Conservation (phyloP, 345 rosid species). For the Rhizophora mangle region DNA sequence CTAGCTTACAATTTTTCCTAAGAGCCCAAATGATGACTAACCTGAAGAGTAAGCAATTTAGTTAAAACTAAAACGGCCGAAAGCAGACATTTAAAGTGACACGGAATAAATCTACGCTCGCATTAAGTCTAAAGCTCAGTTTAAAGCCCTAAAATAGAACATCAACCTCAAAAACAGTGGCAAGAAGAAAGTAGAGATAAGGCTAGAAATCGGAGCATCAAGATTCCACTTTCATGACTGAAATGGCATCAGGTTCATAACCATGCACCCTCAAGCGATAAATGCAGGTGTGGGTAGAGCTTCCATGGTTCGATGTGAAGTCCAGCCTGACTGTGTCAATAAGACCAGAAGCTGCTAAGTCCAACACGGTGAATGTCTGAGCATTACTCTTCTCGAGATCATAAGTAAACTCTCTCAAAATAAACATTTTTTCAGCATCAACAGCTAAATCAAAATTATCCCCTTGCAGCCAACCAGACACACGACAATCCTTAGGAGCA, state of each 20-base stretch:
- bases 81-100: too few relatives aligned
- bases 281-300: constrained; percentile 73
- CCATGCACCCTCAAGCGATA: constrained; percentile 94
- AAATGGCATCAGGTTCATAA: constrained; percentile 48
- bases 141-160: constrained; percentile 12
- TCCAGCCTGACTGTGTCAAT: constrained; percentile 77
- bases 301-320: constrained; percentile 80
- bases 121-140: not conserved
- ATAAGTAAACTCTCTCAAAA: constrained; percentile 69
- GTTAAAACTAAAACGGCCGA: too few relatives aligned
- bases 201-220: constrained; percentile 23
- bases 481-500: constrained; percentile 86
- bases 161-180: constrained; percentile 7
- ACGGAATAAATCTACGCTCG: too few relatives aligned
- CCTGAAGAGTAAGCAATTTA: too few relatives aligned
- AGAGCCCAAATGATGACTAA: too few relatives aligned
- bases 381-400: constrained; percentile 87
- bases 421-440: constrained; percentile 41
- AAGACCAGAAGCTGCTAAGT: constrained; percentile 39
- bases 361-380: constrained; percentile 63
- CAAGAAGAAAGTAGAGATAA: not conserved
- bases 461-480: constrained; percentile 79
- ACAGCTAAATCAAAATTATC: constrained; percentile 27
- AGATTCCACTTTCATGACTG: constrained; percentile 42
- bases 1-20: too few relatives aligned